Percentiles rank a stretch among this genome's conserved stretches.
Conservation (phyloP, 495 filamentous ascomycete species). For the Hypoxylon fragiforme region DNA sequence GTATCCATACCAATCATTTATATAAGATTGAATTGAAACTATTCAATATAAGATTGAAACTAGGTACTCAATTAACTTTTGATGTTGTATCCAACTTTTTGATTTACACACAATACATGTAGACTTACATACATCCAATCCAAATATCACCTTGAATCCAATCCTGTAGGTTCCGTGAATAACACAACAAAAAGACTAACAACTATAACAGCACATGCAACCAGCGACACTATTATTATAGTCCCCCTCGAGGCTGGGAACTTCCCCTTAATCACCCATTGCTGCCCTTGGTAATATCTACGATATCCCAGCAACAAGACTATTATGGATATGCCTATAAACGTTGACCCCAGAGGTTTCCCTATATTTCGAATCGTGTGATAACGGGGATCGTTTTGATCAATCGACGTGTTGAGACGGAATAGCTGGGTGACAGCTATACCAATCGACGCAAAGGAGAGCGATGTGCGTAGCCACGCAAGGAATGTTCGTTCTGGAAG, state of each 20-base stretch:
- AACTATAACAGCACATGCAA: slow-evolving; percentile 72
- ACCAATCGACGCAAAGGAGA: slow-evolving; percentile 95
- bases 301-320: slow-evolving; percentile 80
- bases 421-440: slow-evolving; percentile 97
- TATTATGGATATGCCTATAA: slow-evolving; percentile 83
- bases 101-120: no score
- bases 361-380: slow-evolving; percentile 72
- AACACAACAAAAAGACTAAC: slow-evolving; percentile 71
- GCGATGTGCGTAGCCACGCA: slow-evolving; percentile 92
- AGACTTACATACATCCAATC: no score
- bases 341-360: slow-evolving; percentile 91
- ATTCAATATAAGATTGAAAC: no score
- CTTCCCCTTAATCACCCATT: slow-evolving; percentile 91
- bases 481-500: slow-evolving; percentile 97
- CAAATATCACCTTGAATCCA: slow-evolving; percentile 48
- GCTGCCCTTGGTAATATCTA: slow-evolving; percentile 64
- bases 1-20: no score
- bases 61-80: no score
- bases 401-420: slow-evolving; percentile 76
- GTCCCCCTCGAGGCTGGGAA: slow-evolving; percentile 92
- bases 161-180: slow-evolving; percentile 58
- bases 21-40: no score
- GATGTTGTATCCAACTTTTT: no score
- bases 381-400: slow-evolving; percentile 37
- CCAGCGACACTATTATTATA: slow-evolving; percentile 72